Evolutionary conservation across 192 early-diverging fungal species (phyloP), one percentile per base, ranked within the genome.

Genomic region (Mortierella hygrophila): DNA sequence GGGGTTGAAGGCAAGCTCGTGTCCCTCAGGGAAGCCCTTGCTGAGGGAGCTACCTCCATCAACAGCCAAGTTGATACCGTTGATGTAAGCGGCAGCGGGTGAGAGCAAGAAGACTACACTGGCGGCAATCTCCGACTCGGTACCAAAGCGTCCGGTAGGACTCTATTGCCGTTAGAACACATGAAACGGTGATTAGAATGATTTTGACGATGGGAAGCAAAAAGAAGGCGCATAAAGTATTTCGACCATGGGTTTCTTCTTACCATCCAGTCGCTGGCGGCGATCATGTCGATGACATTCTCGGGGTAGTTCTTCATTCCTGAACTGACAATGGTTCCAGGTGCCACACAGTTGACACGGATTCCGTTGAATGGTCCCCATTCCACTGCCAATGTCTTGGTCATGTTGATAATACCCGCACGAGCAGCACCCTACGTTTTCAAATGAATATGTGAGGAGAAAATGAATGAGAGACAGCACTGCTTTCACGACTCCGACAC

Each of bases 271-370:
- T 87, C 79, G 0, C 29, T 55, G 35, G 72, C 37, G 29, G 76
- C 68, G 71, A 90, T 63, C 79, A 81, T 76, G 13, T 89, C 78
- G 52, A 88, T 82, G 20, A 92, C 84, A n/a, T 80, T 78, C 3
- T 82, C 77, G 10, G 91, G 88, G 57, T 92, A 92, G 75, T 90
- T 90, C 63, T 82, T 81, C 80, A 91, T 89, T 38, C 91, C 91
- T 21, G 85, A 88, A 65, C 90, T 90, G 42, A 92, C 82, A 75
- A 92, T 89, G 18, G 89, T 89, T 26, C 91, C 91, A 20, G 91
- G 91, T 32, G 90, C 91, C 40, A 92, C 91, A 65, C 85, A 91
- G 82, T 92, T 92, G 80, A 92, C 75, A 26, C 91, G 90, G 46
- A 92, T 90, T 5, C 89, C 89, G 23, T 86, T 86, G 35, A 79